These are phyloP conservation scores for Coemansia sp. DNA, from an alignment of 192 early-diverging fungal species.

Conservation along the genomic window DNA sequence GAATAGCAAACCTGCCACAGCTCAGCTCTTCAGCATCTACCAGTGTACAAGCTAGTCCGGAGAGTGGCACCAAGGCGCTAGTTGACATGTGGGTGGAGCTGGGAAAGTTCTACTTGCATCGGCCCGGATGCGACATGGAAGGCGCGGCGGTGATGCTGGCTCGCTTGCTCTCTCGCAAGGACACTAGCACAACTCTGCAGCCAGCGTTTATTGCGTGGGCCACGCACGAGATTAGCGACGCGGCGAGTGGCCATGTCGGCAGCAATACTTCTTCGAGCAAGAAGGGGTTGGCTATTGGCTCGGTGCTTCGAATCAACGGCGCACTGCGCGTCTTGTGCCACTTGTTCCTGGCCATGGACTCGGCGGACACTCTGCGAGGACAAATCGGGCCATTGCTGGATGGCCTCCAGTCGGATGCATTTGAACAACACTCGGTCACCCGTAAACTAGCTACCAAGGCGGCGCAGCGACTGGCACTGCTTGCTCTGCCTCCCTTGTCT, in stretches of 20 bases:
- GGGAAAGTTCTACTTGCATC: slow-evolving; percentile 64
- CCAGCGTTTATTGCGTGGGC: slow-evolving; percentile 74
- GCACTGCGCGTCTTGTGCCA: slow-evolving; percentile 47
- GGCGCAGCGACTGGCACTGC: slow-evolving; percentile 79
- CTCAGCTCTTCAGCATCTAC: background rate
- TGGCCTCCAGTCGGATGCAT: slow-evolving; percentile 46
- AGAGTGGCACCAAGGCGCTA: slow-evolving; percentile 39
- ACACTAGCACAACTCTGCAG: slow-evolving; percentile 63
- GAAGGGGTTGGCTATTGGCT: slow-evolving; percentile 20
- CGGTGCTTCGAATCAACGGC: slow-evolving; percentile 38
- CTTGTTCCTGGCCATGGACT: slow-evolving; percentile 41
- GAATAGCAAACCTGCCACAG: slow-evolving; percentile 24
- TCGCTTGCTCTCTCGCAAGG: slow-evolving; percentile 78
- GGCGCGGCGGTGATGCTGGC: slow-evolving; percentile 79
- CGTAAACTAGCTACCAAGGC: slow-evolving; percentile 83
- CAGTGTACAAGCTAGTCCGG: background rate
- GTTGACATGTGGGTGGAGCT: slow-evolving; percentile 67
- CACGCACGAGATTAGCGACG: slow-evolving; percentile 25
- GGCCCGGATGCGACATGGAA: slow-evolving; percentile 84
- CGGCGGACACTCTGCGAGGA: slow-evolving; percentile 3
- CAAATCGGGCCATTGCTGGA: slow-evolving; percentile 23
- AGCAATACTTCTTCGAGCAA: background rate
- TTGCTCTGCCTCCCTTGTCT: slow-evolving; percentile 67
- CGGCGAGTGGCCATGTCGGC: background rate
- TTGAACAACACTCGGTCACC: slow-evolving; percentile 69